These are phyloP conservation scores for Xylaria arbuscula DNA, from an alignment of 2,329 filamentous ascomycete species.

Conservation along the genomic window DNA sequence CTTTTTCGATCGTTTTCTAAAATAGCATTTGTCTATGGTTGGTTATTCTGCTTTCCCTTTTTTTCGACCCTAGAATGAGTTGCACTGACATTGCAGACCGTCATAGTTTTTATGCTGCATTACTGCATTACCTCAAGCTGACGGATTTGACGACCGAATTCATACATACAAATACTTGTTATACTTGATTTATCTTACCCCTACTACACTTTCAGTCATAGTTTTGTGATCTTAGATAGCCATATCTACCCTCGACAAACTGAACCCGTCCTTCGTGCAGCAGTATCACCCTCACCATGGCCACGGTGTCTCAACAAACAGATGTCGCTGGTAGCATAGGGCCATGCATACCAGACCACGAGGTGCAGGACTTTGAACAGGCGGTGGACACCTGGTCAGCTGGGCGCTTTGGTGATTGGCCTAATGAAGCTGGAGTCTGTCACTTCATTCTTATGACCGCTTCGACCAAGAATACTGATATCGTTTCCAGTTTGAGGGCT, in stretches of 20 bases:
- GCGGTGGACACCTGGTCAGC: slow-evolving; percentile 38
- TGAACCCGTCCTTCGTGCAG: neutral
- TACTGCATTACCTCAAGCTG: slow-evolving; percentile 16
- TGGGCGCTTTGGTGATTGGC: slow-evolving; percentile 57
- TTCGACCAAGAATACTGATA: slow-evolving; percentile 24
- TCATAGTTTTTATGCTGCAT: slow-evolving; percentile 3
- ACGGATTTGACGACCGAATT: neutral
- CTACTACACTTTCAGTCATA: neutral
- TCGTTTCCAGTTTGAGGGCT: slow-evolving; percentile 69
- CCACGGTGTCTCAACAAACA: slow-evolving; percentile 4
- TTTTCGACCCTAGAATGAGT: neutral
- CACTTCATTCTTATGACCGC: neutral
- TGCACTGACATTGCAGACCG: neutral
- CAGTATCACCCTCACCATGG: neutral
- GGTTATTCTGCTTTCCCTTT: no score
- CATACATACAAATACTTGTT: neutral
- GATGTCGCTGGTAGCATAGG: slow-evolving; percentile 5
- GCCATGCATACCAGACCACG: slow-evolving; percentile 5
- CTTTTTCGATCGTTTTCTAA: neutral
- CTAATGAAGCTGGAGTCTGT: slow-evolving; percentile 62
- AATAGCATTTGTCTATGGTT: neutral
- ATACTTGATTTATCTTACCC: neutral
- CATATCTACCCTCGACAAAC: neutral
- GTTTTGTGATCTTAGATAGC: neutral
- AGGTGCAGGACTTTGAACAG: slow-evolving; percentile 44